These are phyloP conservation scores for Penicillium flavigenum DNA, from an alignment of 495 filamentous ascomycete species.

Conservation along the genomic window DNA sequence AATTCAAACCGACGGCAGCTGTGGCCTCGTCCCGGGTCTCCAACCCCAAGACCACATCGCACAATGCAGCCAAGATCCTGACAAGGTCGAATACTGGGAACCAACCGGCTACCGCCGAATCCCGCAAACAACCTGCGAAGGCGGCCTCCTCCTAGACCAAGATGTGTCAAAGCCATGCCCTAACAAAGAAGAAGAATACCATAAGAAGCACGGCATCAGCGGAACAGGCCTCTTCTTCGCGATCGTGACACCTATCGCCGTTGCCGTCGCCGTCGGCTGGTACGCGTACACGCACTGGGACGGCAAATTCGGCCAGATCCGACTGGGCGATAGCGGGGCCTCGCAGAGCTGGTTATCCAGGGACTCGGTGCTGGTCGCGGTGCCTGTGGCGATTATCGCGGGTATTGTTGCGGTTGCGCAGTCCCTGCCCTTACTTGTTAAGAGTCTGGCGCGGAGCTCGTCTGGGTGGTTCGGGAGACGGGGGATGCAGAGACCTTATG, in stretches of 20 bases:
- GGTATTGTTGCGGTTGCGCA: constrained; percentile 72
- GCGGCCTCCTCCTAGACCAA: constrained; percentile 70
- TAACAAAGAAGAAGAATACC: constrained; percentile 72
- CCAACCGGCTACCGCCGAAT: constrained; percentile 89
- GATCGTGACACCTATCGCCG: constrained; percentile 66
- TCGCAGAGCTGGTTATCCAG: constrained; percentile 53
- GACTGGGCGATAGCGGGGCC: constrained; percentile 64
- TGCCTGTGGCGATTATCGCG: constrained; percentile 75
- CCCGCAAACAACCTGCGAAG: constrained; percentile 79
- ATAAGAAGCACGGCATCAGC: constrained; percentile 66
- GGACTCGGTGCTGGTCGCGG: constrained; percentile 70
- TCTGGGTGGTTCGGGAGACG: constrained; percentile 47
- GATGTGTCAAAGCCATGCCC: constrained; percentile 61
- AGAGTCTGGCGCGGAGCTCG: constrained; percentile 64
- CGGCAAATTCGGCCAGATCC: constrained; percentile 86
- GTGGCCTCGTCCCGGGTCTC: constrained; percentile 70
- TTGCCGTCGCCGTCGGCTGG: constrained; percentile 73
- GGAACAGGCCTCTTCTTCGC: constrained; percentile 84
- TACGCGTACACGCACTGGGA: constrained; percentile 85
- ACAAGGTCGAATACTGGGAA: constrained; percentile 69
- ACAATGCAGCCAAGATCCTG: constrained; percentile 65
- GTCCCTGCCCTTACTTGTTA: constrained; percentile 69
- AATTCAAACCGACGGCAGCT: constrained; percentile 69
- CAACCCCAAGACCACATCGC: constrained; percentile 61
- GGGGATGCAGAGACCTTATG: constrained; percentile 63